Base-by-base conservation (phyloP, 176 grass and related monocot genomes). In the Oryza officinalis region DNA sequence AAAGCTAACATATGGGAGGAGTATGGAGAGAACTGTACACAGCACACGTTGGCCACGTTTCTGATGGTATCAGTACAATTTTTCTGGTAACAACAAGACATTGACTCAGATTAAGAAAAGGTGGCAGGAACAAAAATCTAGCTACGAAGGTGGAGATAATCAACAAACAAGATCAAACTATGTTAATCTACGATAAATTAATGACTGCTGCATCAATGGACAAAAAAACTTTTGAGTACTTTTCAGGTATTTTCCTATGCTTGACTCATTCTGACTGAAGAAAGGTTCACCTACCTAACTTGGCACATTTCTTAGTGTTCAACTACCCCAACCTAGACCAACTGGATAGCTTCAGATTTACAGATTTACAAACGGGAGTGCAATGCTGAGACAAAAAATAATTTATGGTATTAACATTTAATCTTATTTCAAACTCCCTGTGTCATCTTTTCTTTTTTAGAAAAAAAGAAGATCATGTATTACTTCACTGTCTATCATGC, bases 21-120 rank as follows among this genome's bases (percentile, higher is more conserved):
- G 86, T 94, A 83, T 67, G 91, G 89, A 26, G 97, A 99, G 79
- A 94, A 94, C 77, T 99, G 93, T 63, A 99, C 97, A 52, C 91
- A 94, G 37, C 97, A 99, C 54, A 99, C 93, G 3, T 99, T 99
- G 17, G 97, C 93, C 74, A 89, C 83, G 41, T 90, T 96, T 83
- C 80, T 90, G 78, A 99, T 96, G 66, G 93, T 96, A 87, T 96
- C 91, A 0, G 90, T 46, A 47, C 87, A 91, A 87, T 87, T 90
- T 85, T 86, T 94, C 96, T 99, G 93, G 33, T 50, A 77, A 71
- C 17, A 73, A 82, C 20, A 79, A 64, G 61, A 87, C 65, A 65
- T 50, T 37, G 73, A 72, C 68, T 63, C 18, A 1, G 45, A 65
- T 85, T 83, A 85, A 49, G 77, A 59, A 63, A 67, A 57, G 25